Conservation (phyloP, 2,329 filamentous ascomycete genomes). For the Trichoderma sp. region DNA sequence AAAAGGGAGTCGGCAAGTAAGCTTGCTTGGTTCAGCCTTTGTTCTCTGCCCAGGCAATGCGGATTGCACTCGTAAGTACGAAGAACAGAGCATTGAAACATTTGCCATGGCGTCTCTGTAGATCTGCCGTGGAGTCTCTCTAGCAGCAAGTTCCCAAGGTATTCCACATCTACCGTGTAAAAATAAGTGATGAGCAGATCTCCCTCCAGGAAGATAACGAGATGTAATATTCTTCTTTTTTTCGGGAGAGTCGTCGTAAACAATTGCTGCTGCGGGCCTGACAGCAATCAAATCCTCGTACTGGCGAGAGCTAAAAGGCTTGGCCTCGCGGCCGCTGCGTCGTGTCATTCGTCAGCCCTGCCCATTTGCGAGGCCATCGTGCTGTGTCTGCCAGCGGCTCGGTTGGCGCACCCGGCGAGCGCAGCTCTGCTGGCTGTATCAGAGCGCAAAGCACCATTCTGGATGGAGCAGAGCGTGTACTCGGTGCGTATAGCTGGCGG, state of each 20-base stretch:
- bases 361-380: constrained; percentile 12
- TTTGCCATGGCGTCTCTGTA: background rate
- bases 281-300: background rate
- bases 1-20: background rate
- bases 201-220: background rate
- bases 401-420: constrained; percentile 22
- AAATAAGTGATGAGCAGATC: background rate
- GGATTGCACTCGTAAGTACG: background rate
- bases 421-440: background rate
- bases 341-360: constrained; percentile 34
- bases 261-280: background rate
- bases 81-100: background rate
- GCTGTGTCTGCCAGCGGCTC: constrained; percentile 24
- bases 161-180: background rate
- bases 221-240: background rate
- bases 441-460: background rate
- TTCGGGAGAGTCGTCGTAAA: background rate
- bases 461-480: background rate
- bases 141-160: background rate
- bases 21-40: background rate
- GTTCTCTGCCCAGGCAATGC: background rate
- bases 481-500: background rate
- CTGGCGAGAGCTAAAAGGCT: background rate
- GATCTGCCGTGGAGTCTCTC: background rate
- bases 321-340: constrained; percentile 25